Evolutionary conservation across 1,139 yeast genomes (phyloP), one percentile per base, ranked within the genome.

Genomic region (Yamadazyma blattariae): DNA sequence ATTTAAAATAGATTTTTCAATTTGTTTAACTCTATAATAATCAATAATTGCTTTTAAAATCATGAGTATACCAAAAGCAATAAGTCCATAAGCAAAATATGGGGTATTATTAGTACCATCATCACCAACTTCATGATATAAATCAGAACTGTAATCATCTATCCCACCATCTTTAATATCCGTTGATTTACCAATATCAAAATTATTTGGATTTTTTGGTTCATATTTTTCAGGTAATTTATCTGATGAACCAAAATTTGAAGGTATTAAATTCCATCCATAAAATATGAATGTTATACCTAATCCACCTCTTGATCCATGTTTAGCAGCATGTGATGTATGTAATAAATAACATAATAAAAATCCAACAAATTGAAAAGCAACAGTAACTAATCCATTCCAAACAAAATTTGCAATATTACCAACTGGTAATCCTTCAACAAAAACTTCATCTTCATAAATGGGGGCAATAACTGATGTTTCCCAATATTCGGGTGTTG

Each of bases 401-500:
- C 98, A 92, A 4, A 87, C 64, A 49, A 89, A 83, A 54, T 87
- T 88, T 30, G 95, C 81, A 19, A 86, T 59, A 50, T 86, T 85
- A 1, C 98, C 99, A n/a, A 90, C 97, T 0, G 98, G 97, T 45
- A 94, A 67, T 0, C 97, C 97, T 47, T 92, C 96, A 27, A 94
- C 90, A 58, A 88, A 88, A 27, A 92, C 82, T 57, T 90, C 97
- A 55, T 92, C 97, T 35, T 68, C 74, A 46, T 82, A 85, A 40
- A 89, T 88, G 13, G 90, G 88, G 1, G 95, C 79, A 54, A 89
- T 75, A 36, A 90, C 82, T 1, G 95, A 80, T 12, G 89, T 78
- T 57, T 94, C 98, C 95, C 97, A 94, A 58, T 94, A 94, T 30
- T 96, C 96, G 0, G 99, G 99, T 0, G 95, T 79, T 16, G 95